Evolutionary conservation across 495 filamentous ascomycete genomes (phyloP).

Genomic region (Penicillium canescens): DNA sequence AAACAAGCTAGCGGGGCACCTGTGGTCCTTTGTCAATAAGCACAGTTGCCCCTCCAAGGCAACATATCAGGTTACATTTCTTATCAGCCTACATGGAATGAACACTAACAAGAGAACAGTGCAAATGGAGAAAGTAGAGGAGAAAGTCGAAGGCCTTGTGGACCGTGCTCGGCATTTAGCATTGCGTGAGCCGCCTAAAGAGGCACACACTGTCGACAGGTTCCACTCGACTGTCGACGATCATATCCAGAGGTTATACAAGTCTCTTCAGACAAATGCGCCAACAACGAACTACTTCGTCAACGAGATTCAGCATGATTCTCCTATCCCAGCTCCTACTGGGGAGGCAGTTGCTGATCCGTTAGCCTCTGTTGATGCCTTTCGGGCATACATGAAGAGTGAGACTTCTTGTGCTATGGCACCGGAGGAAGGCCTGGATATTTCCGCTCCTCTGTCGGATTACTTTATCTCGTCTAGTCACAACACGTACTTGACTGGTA

Average conservation of each 20-base stretch:
- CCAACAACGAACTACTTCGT: constrained; percentile 20
- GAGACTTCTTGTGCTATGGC: constrained; percentile 44
- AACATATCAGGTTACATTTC: not conserved
- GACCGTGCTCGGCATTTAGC: constrained; percentile 21
- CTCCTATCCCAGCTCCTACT: not conserved
- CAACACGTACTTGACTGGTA: constrained; percentile 92
- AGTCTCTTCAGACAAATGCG: constrained; percentile 16
- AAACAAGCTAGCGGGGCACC: constrained; percentile 2
- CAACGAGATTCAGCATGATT: constrained; percentile 27
- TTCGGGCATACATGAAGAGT: constrained; percentile 63
- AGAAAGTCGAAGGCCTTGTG: constrained; percentile 19
- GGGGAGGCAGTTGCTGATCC: constrained; percentile 11
- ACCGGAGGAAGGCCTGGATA: constrained; percentile 44
- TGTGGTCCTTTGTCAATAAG: not conserved
- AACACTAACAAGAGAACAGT: constrained; percentile 1
- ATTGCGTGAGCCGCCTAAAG: constrained; percentile 8
- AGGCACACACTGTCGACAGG: constrained; percentile 10
- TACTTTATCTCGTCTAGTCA: constrained; percentile 94
- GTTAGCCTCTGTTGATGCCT: constrained; percentile 45
- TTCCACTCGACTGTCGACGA: constrained; percentile 31
- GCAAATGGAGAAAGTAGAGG: constrained; percentile 20
- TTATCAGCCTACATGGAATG: not conserved
- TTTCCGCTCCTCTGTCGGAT: constrained; percentile 69
- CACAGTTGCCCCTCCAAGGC: not conserved
- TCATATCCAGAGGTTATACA: constrained; percentile 37